Evolutionary conservation across 2,329 filamentous ascomycete genomes (phyloP).

Genomic region (Talaromyces rugulosus): DNA sequence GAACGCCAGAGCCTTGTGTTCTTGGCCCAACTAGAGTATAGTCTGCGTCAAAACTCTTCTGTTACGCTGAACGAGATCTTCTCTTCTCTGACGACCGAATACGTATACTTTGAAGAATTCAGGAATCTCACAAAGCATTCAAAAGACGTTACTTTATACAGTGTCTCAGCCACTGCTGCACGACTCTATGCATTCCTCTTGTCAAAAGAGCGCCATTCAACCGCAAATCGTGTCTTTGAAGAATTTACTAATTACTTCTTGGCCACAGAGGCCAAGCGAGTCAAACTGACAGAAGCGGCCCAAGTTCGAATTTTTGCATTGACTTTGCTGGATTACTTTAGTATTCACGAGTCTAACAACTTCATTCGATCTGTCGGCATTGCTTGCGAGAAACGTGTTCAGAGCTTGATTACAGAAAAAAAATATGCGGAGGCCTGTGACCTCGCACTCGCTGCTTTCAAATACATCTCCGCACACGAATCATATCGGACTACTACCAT

Average conservation of each 20-base stretch:
- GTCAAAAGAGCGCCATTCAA: slow-evolving; percentile 19
- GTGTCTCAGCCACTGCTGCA: slow-evolving; percentile 31
- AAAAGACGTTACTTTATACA: slow-evolving; percentile 34
- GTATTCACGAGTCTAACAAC: slow-evolving; percentile 28
- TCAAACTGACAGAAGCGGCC: slow-evolving; percentile 22
- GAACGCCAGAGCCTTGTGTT: slow-evolving; percentile 38
- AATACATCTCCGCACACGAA: slow-evolving; percentile 30
- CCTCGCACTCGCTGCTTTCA: slow-evolving; percentile 30
- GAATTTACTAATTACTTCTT: slow-evolving; percentile 31
- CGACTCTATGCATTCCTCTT: slow-evolving; percentile 32
- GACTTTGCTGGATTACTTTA: slow-evolving; percentile 31
- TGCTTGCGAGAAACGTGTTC: slow-evolving; percentile 24
- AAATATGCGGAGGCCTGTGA: slow-evolving; percentile 29
- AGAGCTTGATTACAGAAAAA: slow-evolving; percentile 23
- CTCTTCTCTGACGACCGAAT: slow-evolving; percentile 41
- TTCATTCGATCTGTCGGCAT: slow-evolving; percentile 37
- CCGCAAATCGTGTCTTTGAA: slow-evolving; percentile 24
- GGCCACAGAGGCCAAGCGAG: slow-evolving; percentile 26
- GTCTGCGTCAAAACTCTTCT: slow-evolving; percentile 25
- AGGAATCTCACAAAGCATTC: slow-evolving; percentile 29
- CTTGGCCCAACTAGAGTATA: slow-evolving; percentile 44
- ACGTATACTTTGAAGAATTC: slow-evolving; percentile 38
- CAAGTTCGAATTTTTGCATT: slow-evolving; percentile 29
- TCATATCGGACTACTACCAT: slow-evolving; percentile 25
- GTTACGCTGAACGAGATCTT: slow-evolving; percentile 40